These are phyloP conservation scores for Oryza coarctata DNA, from an alignment of 176 grass and related monocot species.

Conservation along the genomic window DNA sequence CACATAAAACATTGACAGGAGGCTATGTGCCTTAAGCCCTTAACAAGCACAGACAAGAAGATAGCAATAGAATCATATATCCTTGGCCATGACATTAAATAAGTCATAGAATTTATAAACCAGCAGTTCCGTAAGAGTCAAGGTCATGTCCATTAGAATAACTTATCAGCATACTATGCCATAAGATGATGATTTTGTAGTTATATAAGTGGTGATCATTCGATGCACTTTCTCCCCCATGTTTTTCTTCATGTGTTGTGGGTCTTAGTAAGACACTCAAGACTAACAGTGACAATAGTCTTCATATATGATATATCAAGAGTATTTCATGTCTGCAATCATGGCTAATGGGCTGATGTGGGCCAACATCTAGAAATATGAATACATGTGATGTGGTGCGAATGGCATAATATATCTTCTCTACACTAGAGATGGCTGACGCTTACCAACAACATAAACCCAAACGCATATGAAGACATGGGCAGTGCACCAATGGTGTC, in stretches of 20 bases:
- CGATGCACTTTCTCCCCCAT: background rate
- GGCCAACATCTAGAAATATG: background rate
- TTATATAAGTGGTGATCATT: background rate
- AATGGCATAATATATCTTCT: background rate
- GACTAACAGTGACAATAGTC: background rate
- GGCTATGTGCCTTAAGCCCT: background rate
- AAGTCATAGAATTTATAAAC: background rate
- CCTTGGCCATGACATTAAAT: background rate
- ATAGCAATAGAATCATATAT: background rate
- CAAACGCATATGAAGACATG: background rate
- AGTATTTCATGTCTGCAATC: background rate
- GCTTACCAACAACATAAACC: background rate
- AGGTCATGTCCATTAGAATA: background rate
- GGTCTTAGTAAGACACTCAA: background rate
- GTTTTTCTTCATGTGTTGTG: slow-evolving; percentile 9
- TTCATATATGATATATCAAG: slow-evolving; percentile 9
- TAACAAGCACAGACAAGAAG: background rate
- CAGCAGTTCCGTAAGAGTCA: background rate
- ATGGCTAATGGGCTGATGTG: background rate
- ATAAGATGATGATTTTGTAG: background rate
- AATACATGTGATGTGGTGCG: background rate
- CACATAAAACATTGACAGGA: slow-evolving; percentile 3
- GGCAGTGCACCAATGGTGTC: background rate
- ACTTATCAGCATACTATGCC: background rate
- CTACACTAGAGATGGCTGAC: background rate